These are phyloP conservation scores for Rehmannia glutinosa DNA, from an alignment of 257 asterid genomes.

Conservation along the genomic window DNA sequence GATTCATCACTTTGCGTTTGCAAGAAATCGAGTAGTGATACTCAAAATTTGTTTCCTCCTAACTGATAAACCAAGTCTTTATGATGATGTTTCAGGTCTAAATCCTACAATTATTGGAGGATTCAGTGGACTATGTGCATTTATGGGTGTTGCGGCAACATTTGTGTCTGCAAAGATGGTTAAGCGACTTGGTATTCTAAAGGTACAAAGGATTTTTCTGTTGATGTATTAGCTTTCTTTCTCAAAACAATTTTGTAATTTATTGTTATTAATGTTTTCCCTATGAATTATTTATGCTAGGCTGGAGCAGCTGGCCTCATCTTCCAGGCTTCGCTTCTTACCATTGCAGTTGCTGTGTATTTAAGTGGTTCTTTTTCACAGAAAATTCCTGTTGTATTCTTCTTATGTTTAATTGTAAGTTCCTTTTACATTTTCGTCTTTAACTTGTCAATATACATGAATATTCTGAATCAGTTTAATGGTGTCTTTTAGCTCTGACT, in stretches of 20 bases:
- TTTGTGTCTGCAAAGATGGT: slow-evolving; percentile 85
- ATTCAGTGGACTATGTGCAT: slow-evolving; percentile 89
- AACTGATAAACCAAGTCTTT: background rate
- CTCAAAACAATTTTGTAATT: background rate
- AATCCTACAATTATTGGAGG: slow-evolving; percentile 93
- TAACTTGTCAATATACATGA: background rate
- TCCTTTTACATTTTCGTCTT: slow-evolving; percentile 1
- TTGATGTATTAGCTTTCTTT: background rate
- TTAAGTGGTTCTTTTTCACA: slow-evolving; percentile 75
- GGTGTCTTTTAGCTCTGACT: background rate
- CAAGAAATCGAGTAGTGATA: background rate
- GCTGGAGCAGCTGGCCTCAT: slow-evolving; percentile 98
- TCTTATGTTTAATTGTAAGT: slow-evolving; percentile 83
- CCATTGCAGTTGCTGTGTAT: slow-evolving; percentile 75
- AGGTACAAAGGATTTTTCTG: slow-evolving; percentile 35
- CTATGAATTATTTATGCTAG: slow-evolving; percentile 38
- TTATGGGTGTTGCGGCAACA: slow-evolving; percentile 94
- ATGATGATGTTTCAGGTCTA: slow-evolving; percentile 55
- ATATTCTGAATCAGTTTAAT: slow-evolving; percentile 2
- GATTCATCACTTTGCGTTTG: background rate
- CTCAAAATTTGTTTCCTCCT: background rate
- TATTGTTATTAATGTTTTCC: background rate
- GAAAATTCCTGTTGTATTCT: slow-evolving; percentile 56
- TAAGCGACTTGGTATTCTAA: slow-evolving; percentile 68
- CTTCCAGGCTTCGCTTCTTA: slow-evolving; percentile 81